Base-by-base conservation (phyloP, 2,329 filamentous ascomycete genomes). In the Gyromitra esculenta region DNA sequence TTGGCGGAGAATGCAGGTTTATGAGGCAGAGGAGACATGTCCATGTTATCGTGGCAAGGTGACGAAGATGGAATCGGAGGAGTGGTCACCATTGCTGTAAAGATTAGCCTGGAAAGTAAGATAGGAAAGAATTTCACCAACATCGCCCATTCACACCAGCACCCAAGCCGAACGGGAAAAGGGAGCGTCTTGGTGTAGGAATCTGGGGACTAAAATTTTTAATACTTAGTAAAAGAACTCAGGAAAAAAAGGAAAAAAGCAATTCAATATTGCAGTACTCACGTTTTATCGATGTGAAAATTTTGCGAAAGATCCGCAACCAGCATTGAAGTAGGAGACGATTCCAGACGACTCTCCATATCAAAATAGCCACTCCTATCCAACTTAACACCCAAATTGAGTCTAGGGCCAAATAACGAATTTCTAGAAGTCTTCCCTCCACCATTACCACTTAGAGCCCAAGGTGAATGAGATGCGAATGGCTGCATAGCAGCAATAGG, bases 251-350 rank as follows among this genome's bases (percentile, higher is more conserved):
- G 52, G 68, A 50, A 25, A 9, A 45, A 62, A 37, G 62, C 68
- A 7, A 52, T 13, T 48, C 11, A n/a, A 31, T 62, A 67, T 67
- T 50, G 48, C n/a, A 54, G 21, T 77, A 85, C 88, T 80, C 87
- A 97, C 95, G 94, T 97, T 82, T 91, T 93, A 84, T 97, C 94
- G 83, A 98, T 92, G 83, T 95, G 92, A 83, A 98, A 97, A 86
- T 98, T 99, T 83, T 97, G 94, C 75, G 94, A 97, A 81, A 98
- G 88, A 85, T 99, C 96, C 78, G 94, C 94, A 54, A 94, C 95
- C 80, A 99, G 86, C 82, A 93, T 97, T 67, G 93, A 90, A 45
- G 94, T 94, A 5, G 96, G 96, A 73, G 96, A 99, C 21, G 94
- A 97, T 63, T 93, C 93, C 80, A 90, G 89, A 81, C 93, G 86